Evolutionary conservation across 2,329 filamentous ascomycete genomes (phyloP).

Genomic region (Colletotrichum costaricense): DNA sequence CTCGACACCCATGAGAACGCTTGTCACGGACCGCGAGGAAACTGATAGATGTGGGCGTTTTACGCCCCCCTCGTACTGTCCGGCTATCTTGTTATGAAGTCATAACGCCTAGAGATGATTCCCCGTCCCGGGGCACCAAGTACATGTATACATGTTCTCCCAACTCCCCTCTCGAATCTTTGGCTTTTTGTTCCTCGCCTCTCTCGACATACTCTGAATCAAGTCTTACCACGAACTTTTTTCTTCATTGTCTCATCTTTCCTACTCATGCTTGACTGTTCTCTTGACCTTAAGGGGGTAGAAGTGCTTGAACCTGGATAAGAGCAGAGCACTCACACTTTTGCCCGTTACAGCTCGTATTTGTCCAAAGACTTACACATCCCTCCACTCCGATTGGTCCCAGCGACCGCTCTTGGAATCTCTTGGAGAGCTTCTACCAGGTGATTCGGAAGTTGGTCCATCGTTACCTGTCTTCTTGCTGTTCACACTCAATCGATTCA

Average conservation of each 20-base stretch:
- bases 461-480: not conserved
- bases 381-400: conserved; percentile 6
- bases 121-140: not conserved
- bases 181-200: conserved; percentile 11
- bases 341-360: conserved; percentile 28
- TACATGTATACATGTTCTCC: conserved; percentile 33
- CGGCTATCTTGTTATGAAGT: conserved; percentile 33
- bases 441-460: not conserved
- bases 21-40: not conserved
- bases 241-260: not conserved
- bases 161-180: conserved; percentile 20
- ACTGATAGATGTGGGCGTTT: conserved; percentile 3
- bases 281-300: conserved; percentile 33
- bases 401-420: conserved; percentile 13
- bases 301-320: conserved; percentile 35
- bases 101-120: conserved; percentile 32
- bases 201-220: conserved; percentile 17
- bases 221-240: not conserved
- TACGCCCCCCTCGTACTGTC: not conserved
- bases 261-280: conserved; percentile 29
- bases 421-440: not conserved
- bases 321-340: conserved; percentile 34
- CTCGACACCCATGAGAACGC: not conserved
- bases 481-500: not conserved
- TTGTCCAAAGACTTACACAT: conserved; percentile 1